phyloP scores from a whole-genome alignment of 345 rosid species.

The Sonneratia alba region DNA sequence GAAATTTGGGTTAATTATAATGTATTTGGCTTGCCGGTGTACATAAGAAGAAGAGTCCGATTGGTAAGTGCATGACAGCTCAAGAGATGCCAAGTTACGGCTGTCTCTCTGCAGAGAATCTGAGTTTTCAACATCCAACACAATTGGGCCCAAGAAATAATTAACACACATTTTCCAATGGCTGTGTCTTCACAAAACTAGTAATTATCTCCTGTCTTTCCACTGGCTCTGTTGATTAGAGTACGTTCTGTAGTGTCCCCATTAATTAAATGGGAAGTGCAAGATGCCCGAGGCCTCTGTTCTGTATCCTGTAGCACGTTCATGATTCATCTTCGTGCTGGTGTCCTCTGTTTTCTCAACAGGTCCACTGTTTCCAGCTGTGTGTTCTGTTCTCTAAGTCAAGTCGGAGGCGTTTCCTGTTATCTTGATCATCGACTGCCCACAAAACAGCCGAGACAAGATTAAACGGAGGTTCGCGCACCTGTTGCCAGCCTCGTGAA shows the following conservation, averaged over 20 bases:
- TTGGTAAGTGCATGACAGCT: not conserved
- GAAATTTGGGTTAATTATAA: too few relatives aligned
- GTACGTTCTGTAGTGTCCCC: not conserved
- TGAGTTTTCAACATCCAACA: not conserved
- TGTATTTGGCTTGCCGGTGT: too few relatives aligned
- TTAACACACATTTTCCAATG: not conserved
- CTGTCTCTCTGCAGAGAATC: constrained; percentile 3
- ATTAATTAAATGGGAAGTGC: not conserved
- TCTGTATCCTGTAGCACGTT: not conserved
- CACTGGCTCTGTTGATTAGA: not conserved
- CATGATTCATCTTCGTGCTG: not conserved
- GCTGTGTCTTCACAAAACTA: not conserved
- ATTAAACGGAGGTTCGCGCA: not conserved
- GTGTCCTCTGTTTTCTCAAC: not conserved
- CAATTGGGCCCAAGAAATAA: too few relatives aligned
- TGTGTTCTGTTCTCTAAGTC: not conserved
- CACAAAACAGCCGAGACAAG: not conserved
- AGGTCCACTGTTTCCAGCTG: not conserved
- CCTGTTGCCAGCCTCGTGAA: not conserved
- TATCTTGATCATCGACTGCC: not conserved
- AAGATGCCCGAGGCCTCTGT: not conserved
- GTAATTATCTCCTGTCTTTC: not conserved
- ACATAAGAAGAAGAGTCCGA: too few relatives aligned
- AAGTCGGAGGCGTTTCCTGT: not conserved
- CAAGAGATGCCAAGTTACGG: not conserved